Conservation (phyloP, 164 flowering plant genomes). For the Litsea cubeba region DNA sequence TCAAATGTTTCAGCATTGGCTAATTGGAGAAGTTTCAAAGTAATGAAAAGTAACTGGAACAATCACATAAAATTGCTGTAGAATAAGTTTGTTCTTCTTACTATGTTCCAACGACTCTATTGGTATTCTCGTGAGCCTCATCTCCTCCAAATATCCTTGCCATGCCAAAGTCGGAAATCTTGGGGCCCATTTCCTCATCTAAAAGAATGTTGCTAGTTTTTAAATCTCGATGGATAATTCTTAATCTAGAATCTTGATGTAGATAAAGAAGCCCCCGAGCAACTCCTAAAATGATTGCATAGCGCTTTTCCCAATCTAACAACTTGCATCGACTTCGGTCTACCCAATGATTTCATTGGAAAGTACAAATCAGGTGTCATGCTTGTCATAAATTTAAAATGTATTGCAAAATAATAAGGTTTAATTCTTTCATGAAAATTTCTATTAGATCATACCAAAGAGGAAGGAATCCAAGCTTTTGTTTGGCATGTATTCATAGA, state of each 20-base stretch:
- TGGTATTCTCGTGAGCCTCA: slow-evolving; percentile 22
- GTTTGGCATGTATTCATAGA: slow-evolving; percentile 37
- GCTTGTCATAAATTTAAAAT: not conserved
- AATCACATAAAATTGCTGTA: not conserved
- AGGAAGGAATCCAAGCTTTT: slow-evolving; percentile 25
- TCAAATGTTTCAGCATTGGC: not conserved
- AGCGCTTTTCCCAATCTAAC: slow-evolving; percentile 25
- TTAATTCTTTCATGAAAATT: no score
- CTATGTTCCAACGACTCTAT: slow-evolving; percentile 34
- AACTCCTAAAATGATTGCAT: slow-evolving; percentile 31
- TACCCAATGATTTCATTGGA: slow-evolving; percentile 6
- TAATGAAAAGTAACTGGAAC: no score
- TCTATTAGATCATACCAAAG: slow-evolving; percentile 13
- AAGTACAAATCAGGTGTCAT: not conserved
- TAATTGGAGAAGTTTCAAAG: not conserved
- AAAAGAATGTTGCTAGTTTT: slow-evolving; percentile 52
- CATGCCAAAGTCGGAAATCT: slow-evolving; percentile 66
- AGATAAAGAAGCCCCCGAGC: slow-evolving; percentile 56
- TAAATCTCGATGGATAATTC: slow-evolving; percentile 54
- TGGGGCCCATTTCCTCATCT: slow-evolving; percentile 42
- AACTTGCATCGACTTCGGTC: not conserved
- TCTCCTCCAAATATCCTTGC: slow-evolving; percentile 36
- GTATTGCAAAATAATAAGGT: not conserved
- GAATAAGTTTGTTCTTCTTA: slow-evolving; percentile 23
- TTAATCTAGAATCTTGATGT: slow-evolving; percentile 51